Base-by-base conservation (phyloP, 1,284 basidiomycete genomes). In the Microbotryomycetes sp. region DNA sequence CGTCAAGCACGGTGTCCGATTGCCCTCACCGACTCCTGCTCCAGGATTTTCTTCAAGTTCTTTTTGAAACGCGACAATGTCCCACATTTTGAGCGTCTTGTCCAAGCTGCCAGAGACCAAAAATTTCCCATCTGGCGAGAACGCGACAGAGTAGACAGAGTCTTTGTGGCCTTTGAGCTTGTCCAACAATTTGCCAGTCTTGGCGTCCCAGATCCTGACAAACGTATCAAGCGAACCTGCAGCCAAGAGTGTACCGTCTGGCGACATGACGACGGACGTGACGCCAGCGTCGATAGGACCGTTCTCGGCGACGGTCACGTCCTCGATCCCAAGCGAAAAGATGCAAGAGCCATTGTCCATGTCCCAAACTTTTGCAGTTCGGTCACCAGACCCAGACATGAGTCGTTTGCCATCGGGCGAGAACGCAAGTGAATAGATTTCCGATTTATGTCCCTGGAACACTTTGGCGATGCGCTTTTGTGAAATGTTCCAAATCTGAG, bases 341-440 rank as follows among this genome's bases (percentile, higher is more conserved):
- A 78, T 71, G 59, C 81, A 83, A 7, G 78, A 75, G 15, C 84
- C 82, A 21, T 81, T 82, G 26, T 82, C 78, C 76, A 90, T 84
- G 73, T 91, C 85, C 91, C 91, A 94, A 60, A 93, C 85, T 52
- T 87, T 81, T n/a, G 88, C 87, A 11, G 89, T 91, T 76, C 87
- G 87, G 77, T 94, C 91, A 5, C 88, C 89, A 0, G 88, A 90
- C 18, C 89, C 91, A 13, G 87, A 89, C n/a, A 91, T 86, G 64
- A 94, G 84, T 68, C 87, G 82, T 15, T 83, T 79, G 6, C 90
- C 89, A 71, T 93, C 88, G 26, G 81, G 77, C 9, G 87, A 87
- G 74, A 91, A 92, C 73, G 91, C 89, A 61, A 94, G 82, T 5
- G 89, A 89, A 76, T 92, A 94, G 69, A 94, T 91, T 75, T 91